Base-by-base conservation (phyloP, 257 asterid species). In the Striga asiatica region DNA sequence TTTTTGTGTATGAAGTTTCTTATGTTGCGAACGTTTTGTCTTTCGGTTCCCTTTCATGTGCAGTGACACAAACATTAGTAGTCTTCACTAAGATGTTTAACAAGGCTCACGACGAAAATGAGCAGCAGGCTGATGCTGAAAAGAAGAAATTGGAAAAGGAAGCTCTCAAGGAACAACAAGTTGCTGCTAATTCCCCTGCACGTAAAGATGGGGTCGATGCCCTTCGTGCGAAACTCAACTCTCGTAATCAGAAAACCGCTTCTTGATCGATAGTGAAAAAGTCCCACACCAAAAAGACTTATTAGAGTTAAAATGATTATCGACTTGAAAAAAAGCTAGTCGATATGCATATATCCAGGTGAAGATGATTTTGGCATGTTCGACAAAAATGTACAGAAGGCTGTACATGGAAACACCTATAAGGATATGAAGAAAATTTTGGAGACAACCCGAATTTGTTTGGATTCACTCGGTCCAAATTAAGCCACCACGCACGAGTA, bases 121-220 rank as follows among this genome's bases (percentile, higher is more conserved):
- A 61, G 73, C 93, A 77, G 71, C 70, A 25, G 67, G 94, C 95
- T 12, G 96, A 82, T 27, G 93, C 93, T 62, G 98, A 91, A 73
- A 91, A 79, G 87, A 84, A 75, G 78, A 91, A 84, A 68, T 14
- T 87, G 74, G 96, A 87, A 62, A 91, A 84, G 83, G 96, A 89
- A 79, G 93, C 94, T 25, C 81, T 83, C 19, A 81, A 85, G 78
- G 94, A 83, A 70, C 93, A 81, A 71, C 93, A 81, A 71, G 76
- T 81, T 13, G 83, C 75, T 43, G 72, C 69, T 23, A 77, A 71
- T 66, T 71, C 93, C 62, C 88, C 95, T n/a, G 80, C 87, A 5
- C 71, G 72, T 66, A 87, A 80, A 66, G 94, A 84, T 64, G 81
- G 84, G 43, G 51, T 67, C 1, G 96, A 86, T 60, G 74, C 84